Evolutionary conservation across 2,329 filamentous ascomycete species (phyloP).

Genomic region (Sporothrix sp.): DNA sequence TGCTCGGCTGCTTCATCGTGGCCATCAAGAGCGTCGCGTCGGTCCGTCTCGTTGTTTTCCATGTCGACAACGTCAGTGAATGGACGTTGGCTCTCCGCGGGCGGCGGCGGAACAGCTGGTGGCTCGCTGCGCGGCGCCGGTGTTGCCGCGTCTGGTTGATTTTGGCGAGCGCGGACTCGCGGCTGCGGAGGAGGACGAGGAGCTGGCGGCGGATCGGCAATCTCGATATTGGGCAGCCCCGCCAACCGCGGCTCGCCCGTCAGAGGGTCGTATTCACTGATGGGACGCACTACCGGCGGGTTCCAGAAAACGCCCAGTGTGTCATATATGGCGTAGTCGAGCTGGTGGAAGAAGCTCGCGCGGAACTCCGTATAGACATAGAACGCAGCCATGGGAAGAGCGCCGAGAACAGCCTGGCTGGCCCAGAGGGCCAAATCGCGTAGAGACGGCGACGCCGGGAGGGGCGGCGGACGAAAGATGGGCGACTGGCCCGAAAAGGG

Average conservation of each 20-base stretch:
- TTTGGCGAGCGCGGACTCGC: too few relatives aligned
- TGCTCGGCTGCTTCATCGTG: background rate
- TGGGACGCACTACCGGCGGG: constrained; percentile 7
- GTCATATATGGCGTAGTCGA: constrained; percentile 32
- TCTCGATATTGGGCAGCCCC: constrained; percentile 5
- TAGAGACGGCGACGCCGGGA: constrained; percentile 29
- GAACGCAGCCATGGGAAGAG: constrained; percentile 39
- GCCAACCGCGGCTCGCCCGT: constrained; percentile 9
- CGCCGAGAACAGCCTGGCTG: constrained; percentile 31
- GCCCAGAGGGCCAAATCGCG: constrained; percentile 35
- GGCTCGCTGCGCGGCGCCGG: background rate
- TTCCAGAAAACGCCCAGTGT: constrained; percentile 27
- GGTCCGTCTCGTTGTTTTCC: background rate
- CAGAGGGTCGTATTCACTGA: background rate
- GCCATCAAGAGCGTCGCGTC: constrained; percentile 5
- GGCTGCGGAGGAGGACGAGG: too few relatives aligned
- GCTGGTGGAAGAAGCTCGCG: constrained; percentile 26
- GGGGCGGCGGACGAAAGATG: constrained; percentile 38
- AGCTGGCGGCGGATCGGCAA: too few relatives aligned
- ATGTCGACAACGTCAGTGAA: background rate
- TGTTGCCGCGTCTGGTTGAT: too few relatives aligned
- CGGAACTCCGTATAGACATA: constrained; percentile 33
- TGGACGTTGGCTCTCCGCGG: constrained; percentile 4
- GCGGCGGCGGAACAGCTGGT: constrained; percentile 4
- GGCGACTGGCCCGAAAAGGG: constrained; percentile 43